Base-by-base conservation (phyloP, 106 monocot genomes). In the Posidonia australis region DNA sequence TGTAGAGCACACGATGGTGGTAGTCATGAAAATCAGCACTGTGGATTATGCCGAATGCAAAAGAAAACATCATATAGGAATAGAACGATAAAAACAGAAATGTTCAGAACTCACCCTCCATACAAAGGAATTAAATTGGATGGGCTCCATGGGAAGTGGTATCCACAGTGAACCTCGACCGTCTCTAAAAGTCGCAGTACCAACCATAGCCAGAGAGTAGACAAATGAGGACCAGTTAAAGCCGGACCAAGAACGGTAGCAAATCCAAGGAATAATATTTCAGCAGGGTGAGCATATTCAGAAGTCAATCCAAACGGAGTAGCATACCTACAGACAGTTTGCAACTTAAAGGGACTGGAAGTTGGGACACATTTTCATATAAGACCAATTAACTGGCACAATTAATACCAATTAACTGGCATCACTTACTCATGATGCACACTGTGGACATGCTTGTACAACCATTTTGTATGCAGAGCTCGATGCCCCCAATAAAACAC, bases 291-390 rank as follows among this genome's bases (percentile, higher is more conserved):
- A 22, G 94, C 94, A 74, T 94, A 94, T 62, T 94, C 94, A 44
- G 89, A 94, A 51, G 94, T 89, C 67, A 94, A 76, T 27, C 94
- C 94, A 68, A 94, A 94, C 46, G 94, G 94, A 54, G 89, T 94
- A 26, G 94, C 94, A 76, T 86, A 84, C 58, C 83, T 84, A 58
- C 52, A 58, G 16, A 22, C 28, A 48, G 28, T 55, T 26, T 25
- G 22, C 2, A 4, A 36, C 7, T 36, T 7, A 36, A 36, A 7
- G 5, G 7, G 36, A 36, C 7, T 36, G 7, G 7, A 36, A 36
- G n/a, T n/a, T n/a, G n/a, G n/a, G n/a, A n/a, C 2, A 7, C 36
- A 36, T 2, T 4, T 36, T 2, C 36, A 36, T 36, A 36, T 7
- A 36, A 36, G 36, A 36, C n/a, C n/a, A 36, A 36, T 4, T 7